These are phyloP conservation scores for Talaromyces sp. DNA, from an alignment of 2,329 filamentous ascomycete genomes.

Conservation along the genomic window DNA sequence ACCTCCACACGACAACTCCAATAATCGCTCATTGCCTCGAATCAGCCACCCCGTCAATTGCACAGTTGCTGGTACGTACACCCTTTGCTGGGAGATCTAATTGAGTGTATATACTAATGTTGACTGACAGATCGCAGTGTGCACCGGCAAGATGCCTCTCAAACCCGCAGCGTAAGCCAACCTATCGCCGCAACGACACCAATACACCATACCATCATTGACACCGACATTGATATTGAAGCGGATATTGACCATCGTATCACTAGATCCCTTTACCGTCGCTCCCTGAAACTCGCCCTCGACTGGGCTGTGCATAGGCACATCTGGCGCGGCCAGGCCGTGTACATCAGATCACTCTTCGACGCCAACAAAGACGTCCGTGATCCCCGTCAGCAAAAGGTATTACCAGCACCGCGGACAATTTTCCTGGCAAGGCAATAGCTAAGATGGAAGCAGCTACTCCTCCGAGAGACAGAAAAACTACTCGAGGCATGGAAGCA, in stretches of 20 bases:
- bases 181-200: background rate
- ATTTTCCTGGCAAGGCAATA: background rate
- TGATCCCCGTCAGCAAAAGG: slow-evolving; percentile 81
- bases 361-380: slow-evolving; percentile 85
- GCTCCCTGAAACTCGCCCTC: slow-evolving; percentile 85
- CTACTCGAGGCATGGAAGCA: slow-evolving; percentile 94
- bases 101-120: background rate
- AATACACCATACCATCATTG: background rate
- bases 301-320: slow-evolving; percentile 94
- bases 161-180: slow-evolving; percentile 17
- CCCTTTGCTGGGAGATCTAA: background rate
- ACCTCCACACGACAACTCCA: background rate
- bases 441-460: slow-evolving; percentile 52
- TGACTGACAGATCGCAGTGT: background rate
- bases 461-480: slow-evolving; percentile 84
- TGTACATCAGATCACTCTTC: slow-evolving; percentile 93
- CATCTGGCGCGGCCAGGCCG: slow-evolving; percentile 90
- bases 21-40: slow-evolving; percentile 1
- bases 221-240: background rate
- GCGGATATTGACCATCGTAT: background rate
- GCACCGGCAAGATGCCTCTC: slow-evolving; percentile 16
- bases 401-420: slow-evolving; percentile 38
- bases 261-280: slow-evolving; percentile 72
- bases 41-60: slow-evolving; percentile 1
- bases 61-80: background rate